Evolutionary conservation across 345 rosid genomes (phyloP), one percentile per base, ranked within the genome.

Genomic region (Garcia nutans): DNA sequence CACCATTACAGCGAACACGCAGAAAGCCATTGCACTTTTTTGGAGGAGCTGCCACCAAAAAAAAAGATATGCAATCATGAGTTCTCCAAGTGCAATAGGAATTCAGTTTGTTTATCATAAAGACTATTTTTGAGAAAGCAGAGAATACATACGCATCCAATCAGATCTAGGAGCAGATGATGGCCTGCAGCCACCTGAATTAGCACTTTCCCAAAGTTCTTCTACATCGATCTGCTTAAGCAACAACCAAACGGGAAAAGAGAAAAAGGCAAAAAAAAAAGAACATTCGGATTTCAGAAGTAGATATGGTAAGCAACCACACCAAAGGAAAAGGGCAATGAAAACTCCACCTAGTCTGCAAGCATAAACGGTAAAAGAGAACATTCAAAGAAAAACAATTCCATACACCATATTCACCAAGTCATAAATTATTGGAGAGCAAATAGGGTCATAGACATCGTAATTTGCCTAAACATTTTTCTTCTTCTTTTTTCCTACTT

Each of bases 1-100:
- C 97, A 82, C 99, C 98, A 76, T 96, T 96, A 81, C 98, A 96
- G 13, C 98, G 98, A 68, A 96, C 98, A 75, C 98, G 97, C 74
- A 96, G 91, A 82, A 89, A 96, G 37, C 99, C 97, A 85, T 88
- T 93, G 62, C 86, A 89, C 82, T 89, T 93, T 68, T 63, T 84
- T 3, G 95, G 87, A 70, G 98, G 98, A 85, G 99, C 99, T 96
- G 93, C 85, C 73, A 81, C 65, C 81, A 79, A 19, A 52, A 49
- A 61, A 69, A 5, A 74, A 47, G 8, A 44, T 31, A 72, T 17
- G 74, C 17, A 62, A 62, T 44, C 64, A 17, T 8, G 15, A 73
- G 49, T 50, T 63, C 33, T 26, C 22, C 0, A 31, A 69, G 22
- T 37, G 44, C 22, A 71, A 31, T 72, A 8, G 10, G 66, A 20